Percentiles rank a stretch among this genome's conserved stretches.
Evolutionary conservation across 169 alveolate species (phyloP).

Genomic region (Eimeria tenella): DNA sequence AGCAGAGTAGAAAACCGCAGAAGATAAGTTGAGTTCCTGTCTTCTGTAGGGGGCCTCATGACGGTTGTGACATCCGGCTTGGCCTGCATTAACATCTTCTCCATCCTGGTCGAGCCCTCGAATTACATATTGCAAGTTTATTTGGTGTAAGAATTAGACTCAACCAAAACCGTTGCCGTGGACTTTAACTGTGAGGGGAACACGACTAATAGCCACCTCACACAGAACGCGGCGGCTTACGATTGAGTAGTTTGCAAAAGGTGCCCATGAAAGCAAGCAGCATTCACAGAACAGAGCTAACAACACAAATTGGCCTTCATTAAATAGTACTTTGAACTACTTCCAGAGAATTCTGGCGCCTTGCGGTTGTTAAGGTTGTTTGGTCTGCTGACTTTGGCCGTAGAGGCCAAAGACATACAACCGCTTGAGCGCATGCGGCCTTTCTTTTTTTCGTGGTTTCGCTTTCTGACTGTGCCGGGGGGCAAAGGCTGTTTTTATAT

Average conservation of each 20-base stretch:
- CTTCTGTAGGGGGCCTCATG: slow-evolving; percentile 59
- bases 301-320: background rate
- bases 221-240: too few relatives aligned
- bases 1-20: too few relatives aligned
- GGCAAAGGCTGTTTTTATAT: slow-evolving; percentile 79
- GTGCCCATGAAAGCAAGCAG: too few relatives aligned
- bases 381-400: slow-evolving; percentile 66
- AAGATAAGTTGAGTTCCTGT: background rate
- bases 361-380: slow-evolving; percentile 66
- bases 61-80: slow-evolving; percentile 29
- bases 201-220: too few relatives aligned
- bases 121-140: slow-evolving; percentile 64
- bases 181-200: too few relatives aligned
- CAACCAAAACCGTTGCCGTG: too few relatives aligned
- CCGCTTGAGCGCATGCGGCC: slow-evolving; percentile 71
- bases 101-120: slow-evolving; percentile 51
- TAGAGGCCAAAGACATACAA: slow-evolving; percentile 73
- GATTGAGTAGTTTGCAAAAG: too few relatives aligned
- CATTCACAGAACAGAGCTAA: background rate
- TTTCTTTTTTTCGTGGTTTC: slow-evolving; percentile 74
- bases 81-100: slow-evolving; percentile 58
- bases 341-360: background rate
- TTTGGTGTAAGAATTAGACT: slow-evolving; percentile 39
- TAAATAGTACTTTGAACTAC: background rate
- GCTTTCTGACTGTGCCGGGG: slow-evolving; percentile 77